Base-by-base conservation (phyloP, 208 protist genomes). In the Leishmania aethiopica region DNA sequence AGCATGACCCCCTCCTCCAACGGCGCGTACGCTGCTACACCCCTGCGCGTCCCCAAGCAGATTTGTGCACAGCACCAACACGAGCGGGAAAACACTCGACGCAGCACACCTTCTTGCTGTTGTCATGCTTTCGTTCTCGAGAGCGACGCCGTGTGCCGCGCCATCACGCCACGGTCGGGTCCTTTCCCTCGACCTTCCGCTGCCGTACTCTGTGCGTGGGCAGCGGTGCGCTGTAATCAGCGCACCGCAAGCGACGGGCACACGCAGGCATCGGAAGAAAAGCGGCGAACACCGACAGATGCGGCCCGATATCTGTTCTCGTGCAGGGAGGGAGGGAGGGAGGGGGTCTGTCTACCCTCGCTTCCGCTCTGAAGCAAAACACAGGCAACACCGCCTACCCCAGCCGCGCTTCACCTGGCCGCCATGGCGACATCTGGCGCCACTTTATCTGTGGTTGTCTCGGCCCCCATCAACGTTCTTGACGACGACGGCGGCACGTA, bases 401-500 rank as follows among this genome's bases (percentile, higher is more conserved):
- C 42, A 28, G 45, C 69, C 1, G 69, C 49, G 69, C 5, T 35
- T 47, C 40, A 73, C 69, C 32, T 73, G 69, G 25, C 69, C n/a
- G 28, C 69, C 40, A 47, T 45, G 37, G 19, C 1, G 4, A 25
- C 32, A 37, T 71, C 60, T 67, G 60, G n/a, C 25, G 13, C 60
- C 60, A 67, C 60, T 37, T n/a, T 37, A 32, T 40, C n/a, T 11
- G 60, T 67, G 60, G 60, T 67, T 67, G 8, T n/a, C 25, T n/a
- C 40, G 25, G 17, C 1, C 45, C 28, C 72, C 42, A 45, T 57
- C 51, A 32, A 25, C 3, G 49, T 45, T 45, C 13, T 7, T 22
- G 71, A 40, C 45, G 47, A 53, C 77, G 78, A 53, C 77, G 78
- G 62, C 1, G 78, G 66, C 49, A 83, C 75, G 69, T 90, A 90